Evolutionary conservation across 148 eudicot genomes (phyloP), one percentile per base, ranked within the genome.

Genomic region (Camellia lanceoleosa): DNA sequence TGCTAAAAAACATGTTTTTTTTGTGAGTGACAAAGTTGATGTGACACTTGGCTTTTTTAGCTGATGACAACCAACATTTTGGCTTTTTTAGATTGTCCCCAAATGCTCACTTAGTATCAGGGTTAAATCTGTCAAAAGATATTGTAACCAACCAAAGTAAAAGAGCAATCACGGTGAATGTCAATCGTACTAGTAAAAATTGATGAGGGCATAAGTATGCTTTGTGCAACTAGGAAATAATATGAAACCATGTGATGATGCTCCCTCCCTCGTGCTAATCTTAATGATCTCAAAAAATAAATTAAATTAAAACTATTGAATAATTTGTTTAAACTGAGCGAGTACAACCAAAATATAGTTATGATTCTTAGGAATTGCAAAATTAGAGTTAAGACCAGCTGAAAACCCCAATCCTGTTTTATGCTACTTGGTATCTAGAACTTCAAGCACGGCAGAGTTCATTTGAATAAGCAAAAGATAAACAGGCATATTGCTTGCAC

Each of bases 401-500:
- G 73, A 69, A 69, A 68, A 69, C 13, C 74, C 7, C 1, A 47
- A 47, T 47, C 54, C 74, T 70, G 74, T 47, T 47, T 70, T n/a
- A 9, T 70, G 30, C 56, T 47, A 70, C 52, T n/a, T 7, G 23
- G 15, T 92, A 74, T 11, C 66, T 43, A 59, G 52, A 74, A 42
- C 52, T 42, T 60, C 38, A 74, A 74, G 78, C 67, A 59, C 18
- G 54, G 46, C 16, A 74, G 14, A 58, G 78, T 18, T 74, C 66
- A 59, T 42, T 52, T 10, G 60, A 74, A 58, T 41, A 42, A 74
- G 54, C 13, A 74, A 74, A 59, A 74, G n/a, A 58, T 74, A 3
- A 74, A 74, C 66, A 18, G 52, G 66, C 20, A 59, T 19, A 55
- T 58, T 73, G 46, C 18, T 30, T 30, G 38, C 38, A 91, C 99